These are phyloP conservation scores for Agaricales sp. DNA, from an alignment of 1,284 basidiomycete genomes.

Conservation along the genomic window DNA sequence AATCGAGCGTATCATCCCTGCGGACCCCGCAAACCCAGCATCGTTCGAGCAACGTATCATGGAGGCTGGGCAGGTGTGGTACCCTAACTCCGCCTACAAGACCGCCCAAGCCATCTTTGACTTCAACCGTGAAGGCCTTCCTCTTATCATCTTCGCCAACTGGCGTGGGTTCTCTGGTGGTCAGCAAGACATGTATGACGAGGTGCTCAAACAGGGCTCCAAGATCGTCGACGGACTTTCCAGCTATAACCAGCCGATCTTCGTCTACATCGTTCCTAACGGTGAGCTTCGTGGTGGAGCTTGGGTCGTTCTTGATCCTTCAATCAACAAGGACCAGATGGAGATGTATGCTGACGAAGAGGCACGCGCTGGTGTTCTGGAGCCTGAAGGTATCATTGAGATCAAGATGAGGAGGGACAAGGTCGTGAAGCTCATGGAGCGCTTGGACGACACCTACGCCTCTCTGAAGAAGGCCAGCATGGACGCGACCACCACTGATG, in stretches of 20 bases:
- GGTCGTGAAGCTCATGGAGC: conserved; percentile 85
- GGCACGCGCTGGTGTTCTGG: conserved; percentile 92
- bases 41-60: conserved; percentile 98
- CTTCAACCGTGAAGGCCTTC: conserved; percentile 94
- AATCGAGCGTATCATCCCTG: conserved; percentile 93
- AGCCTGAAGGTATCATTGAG: conserved; percentile 96
- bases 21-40: conserved; percentile 97
- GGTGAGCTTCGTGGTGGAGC: conserved; percentile 98
- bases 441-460: conserved; percentile 82
- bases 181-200: conserved; percentile 98
- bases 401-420: conserved; percentile 91
- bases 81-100: conserved; percentile 99
- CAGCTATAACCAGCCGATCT: conserved; percentile 96
- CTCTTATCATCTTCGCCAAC: conserved; percentile 98
- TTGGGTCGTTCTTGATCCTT: conserved; percentile 98
- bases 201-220: conserved; percentile 88
- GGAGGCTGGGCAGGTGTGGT: conserved; percentile 99
- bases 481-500: conserved; percentile 58
- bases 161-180: conserved; percentile 99
- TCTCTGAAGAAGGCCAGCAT: conserved; percentile 74
- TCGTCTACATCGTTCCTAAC: conserved; percentile 97
- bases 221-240: conserved; percentile 99
- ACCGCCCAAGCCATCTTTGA: conserved; percentile 99
- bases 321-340: conserved; percentile 96
- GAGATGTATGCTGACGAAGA: conserved; percentile 98